Evolutionary conservation across 2,329 filamentous ascomycete species (phyloP).

Genomic region (Endoconidiophora polonica): DNA sequence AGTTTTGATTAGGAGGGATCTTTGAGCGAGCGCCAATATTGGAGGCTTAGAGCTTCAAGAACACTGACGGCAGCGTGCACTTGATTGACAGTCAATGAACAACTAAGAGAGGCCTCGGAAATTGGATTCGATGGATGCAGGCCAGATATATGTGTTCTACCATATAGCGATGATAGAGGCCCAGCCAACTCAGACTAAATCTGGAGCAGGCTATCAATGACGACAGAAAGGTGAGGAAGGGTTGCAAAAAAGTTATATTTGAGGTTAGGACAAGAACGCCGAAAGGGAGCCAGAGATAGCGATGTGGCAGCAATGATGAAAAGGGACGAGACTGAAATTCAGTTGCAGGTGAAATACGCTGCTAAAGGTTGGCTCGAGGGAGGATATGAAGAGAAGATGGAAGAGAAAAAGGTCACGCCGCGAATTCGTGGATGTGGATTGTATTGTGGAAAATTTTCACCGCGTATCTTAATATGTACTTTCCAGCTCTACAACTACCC

Average conservation of each 20-base stretch:
- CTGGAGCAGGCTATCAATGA: neutral
- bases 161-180: neutral
- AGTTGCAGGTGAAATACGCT: neutral
- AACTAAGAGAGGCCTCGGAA: too few relatives aligned
- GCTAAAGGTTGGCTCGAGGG: neutral
- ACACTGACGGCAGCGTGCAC: too few relatives aligned
- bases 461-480: neutral
- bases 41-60: too few relatives aligned
- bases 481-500: too few relatives aligned
- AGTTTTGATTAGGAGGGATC: too few relatives aligned
- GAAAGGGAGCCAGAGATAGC: too few relatives aligned
- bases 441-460: slow-evolving; percentile 2
- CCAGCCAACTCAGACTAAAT: neutral
- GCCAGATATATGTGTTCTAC: neutral
- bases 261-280: too few relatives aligned
- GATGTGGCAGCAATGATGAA: too few relatives aligned
- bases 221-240: neutral
- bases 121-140: neutral
- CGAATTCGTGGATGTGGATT: neutral
- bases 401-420: neutral
- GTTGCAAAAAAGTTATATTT: neutral
- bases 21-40: too few relatives aligned
- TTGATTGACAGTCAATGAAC: too few relatives aligned
- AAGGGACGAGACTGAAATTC: too few relatives aligned
- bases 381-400: too few relatives aligned